A percentile compares a stretch with the other conserved stretches of the same genome.
phyloP scores from a whole-genome alignment of 495 filamentous ascomycete species.

The Bombardia bombarda region DNA sequence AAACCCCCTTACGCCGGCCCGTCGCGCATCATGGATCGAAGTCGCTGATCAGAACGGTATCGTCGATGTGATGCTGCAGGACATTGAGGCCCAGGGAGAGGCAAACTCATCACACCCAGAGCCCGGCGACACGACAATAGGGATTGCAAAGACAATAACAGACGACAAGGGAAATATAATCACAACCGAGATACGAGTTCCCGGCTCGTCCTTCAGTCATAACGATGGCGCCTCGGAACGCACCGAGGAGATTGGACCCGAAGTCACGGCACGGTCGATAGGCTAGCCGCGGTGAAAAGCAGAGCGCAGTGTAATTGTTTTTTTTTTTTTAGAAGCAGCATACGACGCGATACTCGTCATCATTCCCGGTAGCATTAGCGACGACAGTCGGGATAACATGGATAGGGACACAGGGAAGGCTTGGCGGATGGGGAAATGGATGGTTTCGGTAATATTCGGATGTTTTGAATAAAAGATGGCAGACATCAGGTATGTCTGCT shows the following conservation, averaged over 20 bases:
- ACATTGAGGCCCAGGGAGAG: conserved; percentile 2
- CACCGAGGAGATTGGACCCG: background rate
- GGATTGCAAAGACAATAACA: background rate
- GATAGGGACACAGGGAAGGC: no score
- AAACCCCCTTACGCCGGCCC: background rate
- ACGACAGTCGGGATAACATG: no score
- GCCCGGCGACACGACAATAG: background rate
- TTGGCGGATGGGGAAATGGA: no score
- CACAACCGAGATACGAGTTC: background rate
- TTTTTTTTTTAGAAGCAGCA: no score
- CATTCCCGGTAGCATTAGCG: no score
- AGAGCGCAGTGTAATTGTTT: no score
- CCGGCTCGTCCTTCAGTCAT: background rate
- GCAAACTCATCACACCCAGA: no score
- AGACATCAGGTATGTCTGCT: no score
- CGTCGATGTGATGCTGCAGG: conserved; percentile 1
- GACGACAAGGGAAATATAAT: background rate
- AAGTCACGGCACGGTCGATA: background rate
- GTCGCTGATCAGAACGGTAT: background rate
- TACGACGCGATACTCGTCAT: no score
- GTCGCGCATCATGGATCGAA: conserved; percentile 3
- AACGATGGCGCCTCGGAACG: background rate
- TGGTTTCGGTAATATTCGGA: no score
- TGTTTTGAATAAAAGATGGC: no score
- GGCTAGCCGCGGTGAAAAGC: no score